A percentile compares a stretch with the other conserved stretches of the same genome.
phyloP scores from a whole-genome alignment of 352 stramenopile genomes.

The Hyaloperonospora brassicae region DNA sequence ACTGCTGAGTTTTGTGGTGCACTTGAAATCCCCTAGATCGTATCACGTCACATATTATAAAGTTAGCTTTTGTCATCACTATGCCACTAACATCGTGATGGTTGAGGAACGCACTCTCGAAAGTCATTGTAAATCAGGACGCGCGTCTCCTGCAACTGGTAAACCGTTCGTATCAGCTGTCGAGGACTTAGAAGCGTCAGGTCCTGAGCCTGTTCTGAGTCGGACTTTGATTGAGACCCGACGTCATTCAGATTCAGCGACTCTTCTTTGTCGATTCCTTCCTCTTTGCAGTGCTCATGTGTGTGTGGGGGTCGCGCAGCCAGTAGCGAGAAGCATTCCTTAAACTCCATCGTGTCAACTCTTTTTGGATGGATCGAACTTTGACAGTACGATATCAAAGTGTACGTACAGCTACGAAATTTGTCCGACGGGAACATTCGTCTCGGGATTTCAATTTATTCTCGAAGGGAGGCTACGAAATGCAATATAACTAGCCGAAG shows the following conservation, averaged over 20 bases:
- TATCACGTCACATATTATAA: background rate
- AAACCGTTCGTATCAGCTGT: slow-evolving; percentile 38
- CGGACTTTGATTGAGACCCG: background rate
- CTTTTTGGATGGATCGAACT: too few relatives aligned
- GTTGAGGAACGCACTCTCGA: slow-evolving; percentile 27
- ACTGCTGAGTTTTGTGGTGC: slow-evolving; percentile 56
- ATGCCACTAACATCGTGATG: background rate
- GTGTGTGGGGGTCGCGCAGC: slow-evolving; percentile 45
- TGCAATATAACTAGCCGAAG: too few relatives aligned
- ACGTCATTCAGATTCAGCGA: background rate
- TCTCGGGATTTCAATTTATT: too few relatives aligned
- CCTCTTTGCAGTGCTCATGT: slow-evolving; percentile 50
- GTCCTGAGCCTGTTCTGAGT: slow-evolving; percentile 1
- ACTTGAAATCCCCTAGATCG: slow-evolving; percentile 47
- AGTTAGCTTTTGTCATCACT: background rate
- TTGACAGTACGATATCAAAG: too few relatives aligned
- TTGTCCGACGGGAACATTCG: too few relatives aligned
- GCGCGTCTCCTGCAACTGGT: slow-evolving; percentile 48
- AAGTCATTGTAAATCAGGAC: slow-evolving; percentile 71
- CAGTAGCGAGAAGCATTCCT: slow-evolving; percentile 57
- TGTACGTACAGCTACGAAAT: too few relatives aligned
- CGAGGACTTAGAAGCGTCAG: slow-evolving; percentile 8
- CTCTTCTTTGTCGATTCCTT: slow-evolving; percentile 10
- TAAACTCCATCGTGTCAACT: slow-evolving; percentile 47
- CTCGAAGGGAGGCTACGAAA: too few relatives aligned